Conservation (phyloP, 306 rosid genomes). For the Inga oerstediana region DNA sequence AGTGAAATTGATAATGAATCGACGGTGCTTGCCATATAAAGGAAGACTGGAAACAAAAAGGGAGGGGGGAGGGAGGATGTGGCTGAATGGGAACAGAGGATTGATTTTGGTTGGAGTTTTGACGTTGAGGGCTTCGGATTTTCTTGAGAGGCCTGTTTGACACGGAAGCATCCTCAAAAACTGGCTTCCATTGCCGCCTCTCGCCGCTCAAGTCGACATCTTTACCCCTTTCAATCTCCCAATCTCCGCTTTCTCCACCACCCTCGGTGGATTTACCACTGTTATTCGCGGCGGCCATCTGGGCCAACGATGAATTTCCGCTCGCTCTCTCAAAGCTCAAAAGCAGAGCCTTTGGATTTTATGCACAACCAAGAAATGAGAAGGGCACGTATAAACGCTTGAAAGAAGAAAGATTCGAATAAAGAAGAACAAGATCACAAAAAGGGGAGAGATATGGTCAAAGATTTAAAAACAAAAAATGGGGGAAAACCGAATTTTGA, state of each 20-base stretch:
- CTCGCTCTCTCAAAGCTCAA: constrained; percentile 51
- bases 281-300: constrained; percentile 58
- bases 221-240: constrained; percentile 52
- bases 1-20: no score
- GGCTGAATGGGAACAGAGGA: constrained; percentile 40
- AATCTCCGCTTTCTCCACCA: constrained; percentile 40
- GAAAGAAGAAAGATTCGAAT: constrained; percentile 16
- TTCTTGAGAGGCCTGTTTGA: constrained; percentile 78
- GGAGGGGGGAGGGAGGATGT: constrained; percentile 24
- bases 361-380: neutral
- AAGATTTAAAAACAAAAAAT: no score
- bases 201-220: constrained; percentile 38
- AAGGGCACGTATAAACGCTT: constrained; percentile 16
- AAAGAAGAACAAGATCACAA: constrained; percentile 1
- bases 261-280: constrained; percentile 54
- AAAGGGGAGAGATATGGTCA: constrained; percentile 8
- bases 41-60: no score
- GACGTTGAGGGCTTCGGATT: constrained; percentile 62
- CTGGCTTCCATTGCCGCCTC: constrained; percentile 55
- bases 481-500: constrained; percentile 16
- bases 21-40: no score
- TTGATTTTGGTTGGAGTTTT: constrained; percentile 36
- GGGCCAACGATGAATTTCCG: constrained; percentile 6
- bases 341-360: neutral
- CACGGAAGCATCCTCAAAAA: constrained; percentile 64